Evolutionary conservation across 495 filamentous ascomycete genomes (phyloP), one percentile per base, ranked within the genome.

Genomic region (Lophiostoma macrostomum): DNA sequence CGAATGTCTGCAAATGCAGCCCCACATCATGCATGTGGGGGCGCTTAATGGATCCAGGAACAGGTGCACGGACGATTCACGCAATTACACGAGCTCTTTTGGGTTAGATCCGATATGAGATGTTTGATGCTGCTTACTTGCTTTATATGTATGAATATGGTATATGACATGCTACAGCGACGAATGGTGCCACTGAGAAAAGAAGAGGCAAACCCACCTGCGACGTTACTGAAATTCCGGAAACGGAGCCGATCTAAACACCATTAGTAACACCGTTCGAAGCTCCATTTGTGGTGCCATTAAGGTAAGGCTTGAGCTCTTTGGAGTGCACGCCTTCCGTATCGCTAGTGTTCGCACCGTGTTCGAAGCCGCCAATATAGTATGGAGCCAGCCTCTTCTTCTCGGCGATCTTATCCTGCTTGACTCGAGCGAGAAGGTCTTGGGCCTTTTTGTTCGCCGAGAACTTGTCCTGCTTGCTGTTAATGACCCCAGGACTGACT

Each of bases 361-460:
- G 49, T 20, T 42, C 30, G 56, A 60, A 60, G 42, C 56, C 56
- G 32, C 56, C 56, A 28, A 60, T 42, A 30, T 54, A 60, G 30
- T 60, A 60, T 5, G 56, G 56, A 25, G 56, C 56, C 12, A 60
- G 43, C 16, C 49, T 24, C 49, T 50, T 60, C 56, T 60, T 53
- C 27, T 53, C 42, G 0, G 56, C 45, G 27, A 56, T 53, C 39
- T 56, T 50, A 46, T 61, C 58, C 23, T 56, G 37, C 19, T 61
- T 56, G 28, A 61, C 28, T 10, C 46, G 38, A 14, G 50, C 51
- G 3, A 61, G 51, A 11, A 61, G 58, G 29, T 61, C 46, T 38
- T 51, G 25, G 24, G 58, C 52, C 30, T 56, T 56, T 0, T 28
- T 11, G 45, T 61, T 55, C n/a, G 58, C 51, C 14, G 58, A 61